phyloP scores from a whole-genome alignment of 441 rosid species.

The Pelargonium australe region DNA sequence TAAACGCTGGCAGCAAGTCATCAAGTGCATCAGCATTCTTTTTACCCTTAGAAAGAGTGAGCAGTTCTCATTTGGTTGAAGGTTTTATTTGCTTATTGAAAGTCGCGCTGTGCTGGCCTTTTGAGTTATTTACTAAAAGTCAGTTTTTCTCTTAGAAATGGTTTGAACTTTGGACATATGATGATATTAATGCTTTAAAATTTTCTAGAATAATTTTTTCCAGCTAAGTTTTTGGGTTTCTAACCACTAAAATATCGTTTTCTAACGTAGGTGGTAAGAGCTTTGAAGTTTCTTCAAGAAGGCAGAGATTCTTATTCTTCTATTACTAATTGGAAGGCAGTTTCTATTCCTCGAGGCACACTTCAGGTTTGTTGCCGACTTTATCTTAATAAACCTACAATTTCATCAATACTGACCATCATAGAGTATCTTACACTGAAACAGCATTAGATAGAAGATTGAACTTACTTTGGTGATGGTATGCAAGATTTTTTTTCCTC shows the following conservation, averaged over 20 bases:
- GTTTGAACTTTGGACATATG: constrained; percentile 8
- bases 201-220: not conserved
- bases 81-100: too few relatives aligned
- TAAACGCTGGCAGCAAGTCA: constrained; percentile 94
- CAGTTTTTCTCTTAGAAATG: not conserved
- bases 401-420: constrained; percentile 9
- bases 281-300: constrained; percentile 59
- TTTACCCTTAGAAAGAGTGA: constrained; percentile 79
- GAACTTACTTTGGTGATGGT: not conserved
- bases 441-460: not conserved
- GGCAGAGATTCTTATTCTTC: constrained; percentile 36
- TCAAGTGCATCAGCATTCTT: constrained; percentile 88
- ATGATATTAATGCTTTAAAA: constrained; percentile 11
- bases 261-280: constrained; percentile 78
- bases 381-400: constrained; percentile 14
- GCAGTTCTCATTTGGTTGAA: constrained; percentile 20
- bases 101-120: not conserved
- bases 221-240: constrained; percentile 1
- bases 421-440: constrained; percentile 6
- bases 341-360: constrained; percentile 86
- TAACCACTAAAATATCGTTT: constrained; percentile 13
- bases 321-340: constrained; percentile 50
- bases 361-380: constrained; percentile 77
- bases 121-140: not conserved
- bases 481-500: not conserved